phyloP scores from a whole-genome alignment of 139 green algal species.

The Yamagishiella unicocca region DNA sequence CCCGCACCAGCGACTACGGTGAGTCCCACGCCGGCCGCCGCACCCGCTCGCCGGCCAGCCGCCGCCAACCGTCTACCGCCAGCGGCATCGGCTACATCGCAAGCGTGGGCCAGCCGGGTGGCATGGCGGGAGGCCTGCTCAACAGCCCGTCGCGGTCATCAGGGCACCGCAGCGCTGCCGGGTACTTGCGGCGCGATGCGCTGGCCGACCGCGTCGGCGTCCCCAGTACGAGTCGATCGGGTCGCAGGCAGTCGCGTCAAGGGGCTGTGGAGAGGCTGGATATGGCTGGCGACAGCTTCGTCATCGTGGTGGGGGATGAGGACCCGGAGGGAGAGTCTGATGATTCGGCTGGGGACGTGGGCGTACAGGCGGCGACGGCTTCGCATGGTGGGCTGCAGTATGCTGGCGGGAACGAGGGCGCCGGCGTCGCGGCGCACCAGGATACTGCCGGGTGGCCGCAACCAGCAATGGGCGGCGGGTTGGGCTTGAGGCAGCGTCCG shows the following conservation, averaged over 20 bases:
- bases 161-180: not conserved
- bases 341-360: not conserved
- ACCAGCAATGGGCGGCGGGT: no score
- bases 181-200: not conserved
- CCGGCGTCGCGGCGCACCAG: no score
- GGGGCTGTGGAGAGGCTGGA: not conserved
- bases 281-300: constrained; percentile 4
- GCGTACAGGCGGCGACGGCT: not conserved
- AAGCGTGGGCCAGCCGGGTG: not conserved
- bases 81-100: not conserved
- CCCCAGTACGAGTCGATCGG: no score
- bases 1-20: not conserved
- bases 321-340: not conserved
- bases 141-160: not conserved
- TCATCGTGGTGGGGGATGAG: constrained; percentile 35
- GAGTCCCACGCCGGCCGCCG: not conserved
- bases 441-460: no score
- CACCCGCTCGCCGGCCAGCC: not conserved
- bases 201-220: not conserved
- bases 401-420: not conserved
- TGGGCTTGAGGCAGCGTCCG: no score
- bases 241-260: no score
- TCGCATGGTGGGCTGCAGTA: not conserved
- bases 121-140: not conserved
- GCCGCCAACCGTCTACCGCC: not conserved